Percentiles rank a stretch among this genome's conserved stretches.
These are phyloP conservation scores for Pontederia crassipes DNA, from an alignment of 176 grass and related monocot species.

Conservation along the genomic window DNA sequence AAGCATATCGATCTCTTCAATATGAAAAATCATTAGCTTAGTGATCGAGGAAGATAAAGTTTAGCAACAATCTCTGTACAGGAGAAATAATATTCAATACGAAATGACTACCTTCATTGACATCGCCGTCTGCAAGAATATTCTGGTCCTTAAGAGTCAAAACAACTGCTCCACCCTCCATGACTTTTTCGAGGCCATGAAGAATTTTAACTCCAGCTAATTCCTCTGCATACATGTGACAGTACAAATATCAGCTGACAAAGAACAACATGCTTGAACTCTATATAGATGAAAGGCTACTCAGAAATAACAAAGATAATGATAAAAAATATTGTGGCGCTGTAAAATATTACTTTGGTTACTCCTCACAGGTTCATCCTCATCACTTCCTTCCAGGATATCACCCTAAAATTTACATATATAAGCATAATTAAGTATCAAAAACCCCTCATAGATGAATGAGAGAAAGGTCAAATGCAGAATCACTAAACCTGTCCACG, in stretches of 20 bases:
- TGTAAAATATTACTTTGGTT: conserved; percentile 22
- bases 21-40: neutral
- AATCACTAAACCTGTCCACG: conserved; percentile 60
- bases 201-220: conserved; percentile 92
- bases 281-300: neutral
- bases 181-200: conserved; percentile 91
- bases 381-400: conserved; percentile 56
- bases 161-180: conserved; percentile 92
- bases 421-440: conserved; percentile 8
- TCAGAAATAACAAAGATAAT: neutral
- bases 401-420: conserved; percentile 49
- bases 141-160: conserved; percentile 92
- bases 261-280: conserved; percentile 1
- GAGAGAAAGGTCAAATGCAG: neutral
- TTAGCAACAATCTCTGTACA: neutral
- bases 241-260: conserved; percentile 16
- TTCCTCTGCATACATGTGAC: conserved; percentile 38
- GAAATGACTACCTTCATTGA: conserved; percentile 61
- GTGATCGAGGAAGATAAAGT: neutral
- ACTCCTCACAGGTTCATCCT: conserved; percentile 27
- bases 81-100: neutral
- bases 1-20: conserved; percentile 73
- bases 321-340: neutral
- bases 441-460: neutral
- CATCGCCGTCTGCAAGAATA: conserved; percentile 66